phyloP scores from a whole-genome alignment of 2,329 filamentous ascomycete species.

The Sclerotinia nivalis region DNA sequence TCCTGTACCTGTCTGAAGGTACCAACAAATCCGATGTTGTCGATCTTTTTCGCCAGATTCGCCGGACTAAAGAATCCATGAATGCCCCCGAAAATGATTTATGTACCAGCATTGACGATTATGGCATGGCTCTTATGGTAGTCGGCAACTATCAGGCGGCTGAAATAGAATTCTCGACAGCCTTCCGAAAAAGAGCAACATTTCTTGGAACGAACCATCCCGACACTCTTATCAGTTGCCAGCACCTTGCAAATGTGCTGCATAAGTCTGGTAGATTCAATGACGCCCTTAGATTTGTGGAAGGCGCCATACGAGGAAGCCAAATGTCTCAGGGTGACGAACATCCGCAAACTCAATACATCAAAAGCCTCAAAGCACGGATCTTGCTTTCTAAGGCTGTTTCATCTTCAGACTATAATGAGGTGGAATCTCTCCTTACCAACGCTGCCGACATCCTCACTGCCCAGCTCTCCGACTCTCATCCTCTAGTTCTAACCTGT shows the following conservation, averaged over 20 bases:
- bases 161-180: slow-evolving; percentile 30
- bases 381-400: slow-evolving; percentile 31
- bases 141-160: slow-evolving; percentile 32
- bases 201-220: slow-evolving; percentile 31
- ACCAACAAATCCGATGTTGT: slow-evolving; percentile 30
- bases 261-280: slow-evolving; percentile 30
- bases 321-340: slow-evolving; percentile 30
- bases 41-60: slow-evolving; percentile 28
- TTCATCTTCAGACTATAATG: slow-evolving; percentile 30
- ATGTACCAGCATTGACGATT: slow-evolving; percentile 21
- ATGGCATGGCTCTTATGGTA: slow-evolving; percentile 29
- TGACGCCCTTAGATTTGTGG: slow-evolving; percentile 31
- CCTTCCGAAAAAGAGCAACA: slow-evolving; percentile 29
- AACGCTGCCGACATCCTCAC: slow-evolving; percentile 29
- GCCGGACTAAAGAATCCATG: slow-evolving; percentile 17
- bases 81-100: slow-evolving; percentile 13
- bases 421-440: slow-evolving; percentile 31
- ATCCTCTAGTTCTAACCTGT: slow-evolving; percentile 33
- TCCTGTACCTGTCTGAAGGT: slow-evolving; percentile 32
- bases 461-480: slow-evolving; percentile 28
- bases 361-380: slow-evolving; percentile 32
- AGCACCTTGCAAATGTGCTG: slow-evolving; percentile 32
- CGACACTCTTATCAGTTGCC: slow-evolving; percentile 34
- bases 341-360: slow-evolving; percentile 34
- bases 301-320: slow-evolving; percentile 32